Percentiles rank a stretch among this genome's conserved stretches.
Evolutionary conservation across 768 basidiomycete genomes (phyloP).

Genomic region (Boletellus ananiceps): DNA sequence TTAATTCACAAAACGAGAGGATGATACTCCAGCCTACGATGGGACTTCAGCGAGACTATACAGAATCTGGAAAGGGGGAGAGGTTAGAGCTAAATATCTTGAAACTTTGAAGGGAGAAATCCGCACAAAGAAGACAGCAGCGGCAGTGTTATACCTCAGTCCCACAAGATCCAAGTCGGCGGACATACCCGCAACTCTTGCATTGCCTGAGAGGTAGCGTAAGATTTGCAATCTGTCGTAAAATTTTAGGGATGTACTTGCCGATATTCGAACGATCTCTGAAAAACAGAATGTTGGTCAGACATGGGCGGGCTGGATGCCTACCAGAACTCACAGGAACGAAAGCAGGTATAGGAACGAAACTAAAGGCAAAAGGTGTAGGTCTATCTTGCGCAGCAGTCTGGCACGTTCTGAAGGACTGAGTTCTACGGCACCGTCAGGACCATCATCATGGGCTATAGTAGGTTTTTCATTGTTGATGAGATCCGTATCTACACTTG

Average conservation of each 20-base stretch:
- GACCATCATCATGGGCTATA: background rate
- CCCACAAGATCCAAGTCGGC: slow-evolving; percentile 33
- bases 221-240: background rate
- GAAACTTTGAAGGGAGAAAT: background rate
- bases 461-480: slow-evolving; percentile 12
- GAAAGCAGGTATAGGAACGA: slow-evolving; percentile 43
- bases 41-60: slow-evolving; percentile 38
- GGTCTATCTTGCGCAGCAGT: slow-evolving; percentile 40
- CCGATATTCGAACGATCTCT: slow-evolving; percentile 46
- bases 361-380: slow-evolving; percentile 42
- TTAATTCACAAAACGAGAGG: slow-evolving; percentile 1
- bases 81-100: background rate
- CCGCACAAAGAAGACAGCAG: slow-evolving; percentile 36
- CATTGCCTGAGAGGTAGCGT: slow-evolving; percentile 31
- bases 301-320: background rate
- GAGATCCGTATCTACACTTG: slow-evolving; percentile 9
- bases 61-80: slow-evolving; percentile 20
- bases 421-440: slow-evolving; percentile 4
- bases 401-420: slow-evolving; percentile 20
- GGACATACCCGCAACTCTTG: slow-evolving; percentile 43
- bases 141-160: slow-evolving; percentile 34
- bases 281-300: background rate
- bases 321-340: slow-evolving; percentile 36
- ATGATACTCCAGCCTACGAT: slow-evolving; percentile 26
- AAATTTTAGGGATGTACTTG: slow-evolving; percentile 12